Conservation (phyloP, 495 filamentous ascomycete species). For the Penicillium coffeae region DNA sequence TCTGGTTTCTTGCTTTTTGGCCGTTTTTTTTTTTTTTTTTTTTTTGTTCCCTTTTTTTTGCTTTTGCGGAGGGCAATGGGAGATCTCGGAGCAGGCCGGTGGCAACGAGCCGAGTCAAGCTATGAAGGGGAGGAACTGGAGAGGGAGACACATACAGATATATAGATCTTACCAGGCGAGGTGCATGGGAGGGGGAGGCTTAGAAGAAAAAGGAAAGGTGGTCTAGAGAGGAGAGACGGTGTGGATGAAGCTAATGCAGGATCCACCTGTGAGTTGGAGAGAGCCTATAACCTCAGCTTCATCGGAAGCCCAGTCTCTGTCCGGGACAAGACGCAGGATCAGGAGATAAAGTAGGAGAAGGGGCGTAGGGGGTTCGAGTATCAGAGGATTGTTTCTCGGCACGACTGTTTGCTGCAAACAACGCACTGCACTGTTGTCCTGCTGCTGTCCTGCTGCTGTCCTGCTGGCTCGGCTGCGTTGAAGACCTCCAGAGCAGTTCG, state of each 20-base stretch:
- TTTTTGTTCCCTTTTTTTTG: slow-evolving; percentile 3
- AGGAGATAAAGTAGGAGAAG: too few relatives aligned
- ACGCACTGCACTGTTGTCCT: neutral
- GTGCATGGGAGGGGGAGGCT: neutral
- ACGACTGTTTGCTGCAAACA: neutral
- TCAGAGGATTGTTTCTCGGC: neutral
- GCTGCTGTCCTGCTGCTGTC: neutral
- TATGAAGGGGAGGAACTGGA: neutral
- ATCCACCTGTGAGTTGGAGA: neutral
- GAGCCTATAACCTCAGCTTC: slow-evolving; percentile 1
- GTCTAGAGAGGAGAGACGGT: slow-evolving; percentile 25
- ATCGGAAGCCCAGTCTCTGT: too few relatives aligned
- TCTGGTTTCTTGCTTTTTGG: slow-evolving; percentile 2
- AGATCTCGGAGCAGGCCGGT: neutral
- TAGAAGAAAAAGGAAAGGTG: neutral
- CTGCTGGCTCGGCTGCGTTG: neutral
- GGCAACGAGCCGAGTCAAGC: neutral
- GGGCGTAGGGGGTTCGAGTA: too few relatives aligned
- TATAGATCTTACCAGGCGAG: neutral
- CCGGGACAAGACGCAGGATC: too few relatives aligned
- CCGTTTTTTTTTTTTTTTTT: slow-evolving; percentile 7
- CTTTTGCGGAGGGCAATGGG: neutral
- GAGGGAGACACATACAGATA: slow-evolving; percentile 1
- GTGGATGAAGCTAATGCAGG: slow-evolving; percentile 22
- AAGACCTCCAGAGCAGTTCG: neutral